A percentile compares a stretch with the other conserved stretches of the same genome.
phyloP scores from a whole-genome alignment of 1,284 basidiomycete genomes.

The Puccinia brachypodii region DNA sequence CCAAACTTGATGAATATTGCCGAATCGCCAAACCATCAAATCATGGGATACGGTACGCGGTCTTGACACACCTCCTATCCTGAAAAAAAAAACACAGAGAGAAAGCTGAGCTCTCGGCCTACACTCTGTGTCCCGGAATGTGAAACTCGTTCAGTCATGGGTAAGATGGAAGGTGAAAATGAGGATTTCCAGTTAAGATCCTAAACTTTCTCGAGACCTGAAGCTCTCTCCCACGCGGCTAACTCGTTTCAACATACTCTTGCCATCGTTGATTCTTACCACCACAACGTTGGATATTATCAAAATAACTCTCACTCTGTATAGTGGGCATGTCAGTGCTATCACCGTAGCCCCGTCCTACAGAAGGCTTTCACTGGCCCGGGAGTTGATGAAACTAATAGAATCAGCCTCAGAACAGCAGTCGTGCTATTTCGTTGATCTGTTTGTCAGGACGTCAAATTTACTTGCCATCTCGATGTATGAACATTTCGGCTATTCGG shows the following conservation, averaged over 20 bases:
- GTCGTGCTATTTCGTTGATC: conserved; percentile 36
- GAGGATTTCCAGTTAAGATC: conserved; percentile 67
- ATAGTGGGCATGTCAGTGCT: conserved; percentile 40
- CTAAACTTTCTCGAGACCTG: neutral
- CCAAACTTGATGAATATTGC: conserved; percentile 37
- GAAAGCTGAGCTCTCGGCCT: neutral
- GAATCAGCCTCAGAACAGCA: conserved; percentile 39
- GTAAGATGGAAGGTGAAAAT: conserved; percentile 75
- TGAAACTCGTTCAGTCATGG: conserved; percentile 65
- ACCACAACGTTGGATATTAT: neutral
- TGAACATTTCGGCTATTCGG: conserved; percentile 43
- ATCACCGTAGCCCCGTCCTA: conserved; percentile 43
- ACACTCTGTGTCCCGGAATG: neutral
- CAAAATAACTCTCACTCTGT: neutral
- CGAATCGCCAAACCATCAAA: conserved; percentile 34
- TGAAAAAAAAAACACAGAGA: neutral
- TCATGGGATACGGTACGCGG: conserved; percentile 44
- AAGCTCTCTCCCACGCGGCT: neutral
- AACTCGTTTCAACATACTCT: neutral
- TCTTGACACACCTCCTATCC: neutral
- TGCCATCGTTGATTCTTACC: neutral
- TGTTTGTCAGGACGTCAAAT: conserved; percentile 44
- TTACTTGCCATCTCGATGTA: conserved; percentile 36
- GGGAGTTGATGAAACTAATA: conserved; percentile 38
- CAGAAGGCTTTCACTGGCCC: conserved; percentile 28